Evolutionary conservation across 2,329 filamentous ascomycete genomes (phyloP).

Genomic region (Cryphonectria radicalis): DNA sequence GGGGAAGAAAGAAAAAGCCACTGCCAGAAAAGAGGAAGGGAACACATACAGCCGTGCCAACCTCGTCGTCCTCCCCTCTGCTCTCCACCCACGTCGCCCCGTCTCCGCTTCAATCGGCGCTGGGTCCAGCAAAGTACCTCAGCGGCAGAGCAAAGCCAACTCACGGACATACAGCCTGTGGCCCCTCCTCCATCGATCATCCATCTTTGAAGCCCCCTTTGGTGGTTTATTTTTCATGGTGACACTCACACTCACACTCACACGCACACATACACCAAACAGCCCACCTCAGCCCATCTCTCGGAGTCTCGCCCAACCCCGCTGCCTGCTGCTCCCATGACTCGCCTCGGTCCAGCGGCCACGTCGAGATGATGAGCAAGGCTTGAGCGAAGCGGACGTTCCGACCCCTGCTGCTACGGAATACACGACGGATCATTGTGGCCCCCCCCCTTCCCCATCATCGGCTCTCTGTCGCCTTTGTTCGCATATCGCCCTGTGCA

Average conservation of each 20-base stretch:
- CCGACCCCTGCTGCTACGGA: constrained; percentile 20
- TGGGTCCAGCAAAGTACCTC: constrained; percentile 17
- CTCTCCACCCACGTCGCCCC: neutral
- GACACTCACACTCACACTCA: neutral
- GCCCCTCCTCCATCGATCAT: neutral
- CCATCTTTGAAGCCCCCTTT: neutral
- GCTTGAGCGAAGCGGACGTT: constrained; percentile 26
- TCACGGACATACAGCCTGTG: neutral
- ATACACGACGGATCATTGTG: constrained; percentile 20
- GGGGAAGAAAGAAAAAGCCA: no score
- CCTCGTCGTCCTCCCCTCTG: constrained; percentile 10
- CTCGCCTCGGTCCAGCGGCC: constrained; percentile 26
- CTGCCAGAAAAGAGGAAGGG: neutral
- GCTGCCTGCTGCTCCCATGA: constrained; percentile 16
- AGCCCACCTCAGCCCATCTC: neutral
- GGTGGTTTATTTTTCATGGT: neutral
- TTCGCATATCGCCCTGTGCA: constrained; percentile 11
- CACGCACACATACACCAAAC: neutral
- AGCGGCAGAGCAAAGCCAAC: neutral
- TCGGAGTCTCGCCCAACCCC: neutral
- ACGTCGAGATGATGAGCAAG: constrained; percentile 27
- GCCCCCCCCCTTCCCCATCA: constrained; percentile 11
- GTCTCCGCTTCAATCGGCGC: constrained; percentile 26
- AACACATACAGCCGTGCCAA: neutral
- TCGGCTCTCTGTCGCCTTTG: constrained; percentile 4